phyloP scores from a whole-genome alignment of 495 filamentous ascomycete genomes.

The Aspergillus coremiiformis region DNA sequence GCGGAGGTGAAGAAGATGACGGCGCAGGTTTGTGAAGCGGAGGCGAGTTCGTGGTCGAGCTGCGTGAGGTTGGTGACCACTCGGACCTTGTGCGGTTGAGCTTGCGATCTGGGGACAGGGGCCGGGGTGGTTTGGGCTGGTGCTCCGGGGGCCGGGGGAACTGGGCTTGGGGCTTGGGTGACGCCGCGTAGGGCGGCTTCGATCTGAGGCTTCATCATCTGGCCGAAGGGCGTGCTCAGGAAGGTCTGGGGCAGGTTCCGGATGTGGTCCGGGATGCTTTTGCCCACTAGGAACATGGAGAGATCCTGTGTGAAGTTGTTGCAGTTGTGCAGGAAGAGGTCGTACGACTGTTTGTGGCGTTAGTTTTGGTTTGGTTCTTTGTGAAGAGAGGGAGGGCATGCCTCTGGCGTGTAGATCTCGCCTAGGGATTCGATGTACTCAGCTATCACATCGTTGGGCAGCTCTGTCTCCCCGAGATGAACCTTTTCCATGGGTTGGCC shows the following conservation, averaged over 20 bases:
- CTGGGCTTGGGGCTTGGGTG: conserved; percentile 45
- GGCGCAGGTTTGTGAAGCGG: conserved; percentile 58
- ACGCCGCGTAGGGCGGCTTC: conserved; percentile 64
- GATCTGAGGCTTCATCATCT: conserved; percentile 80
- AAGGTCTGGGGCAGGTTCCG: conserved; percentile 80
- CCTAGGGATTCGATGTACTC: conserved; percentile 85
- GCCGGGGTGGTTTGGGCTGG: conserved; percentile 13
- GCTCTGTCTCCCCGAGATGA: conserved; percentile 63
- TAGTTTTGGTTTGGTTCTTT: background rate
- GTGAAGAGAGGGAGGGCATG: conserved; percentile 18
- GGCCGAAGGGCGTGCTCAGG: conserved; percentile 82
- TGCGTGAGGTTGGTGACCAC: conserved; percentile 48
- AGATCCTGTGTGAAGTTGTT: conserved; percentile 98
- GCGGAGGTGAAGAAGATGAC: conserved; percentile 90
- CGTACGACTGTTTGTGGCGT: conserved; percentile 57
- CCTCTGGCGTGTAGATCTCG: conserved; percentile 75
- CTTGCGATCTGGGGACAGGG: conserved; percentile 2
- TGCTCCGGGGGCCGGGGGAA: conserved; percentile 12
- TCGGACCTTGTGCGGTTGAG: conserved; percentile 30
- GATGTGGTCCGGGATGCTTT: conserved; percentile 82
- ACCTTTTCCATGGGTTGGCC: conserved; percentile 74
- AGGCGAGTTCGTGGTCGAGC: conserved; percentile 52
- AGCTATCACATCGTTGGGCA: conserved; percentile 75
- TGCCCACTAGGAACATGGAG: conserved; percentile 82
- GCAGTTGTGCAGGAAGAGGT: conserved; percentile 87